Evolutionary conservation across 495 filamentous ascomycete genomes (phyloP), one percentile per base, ranked within the genome.

Genomic region (Aspergillus bridgeri): DNA sequence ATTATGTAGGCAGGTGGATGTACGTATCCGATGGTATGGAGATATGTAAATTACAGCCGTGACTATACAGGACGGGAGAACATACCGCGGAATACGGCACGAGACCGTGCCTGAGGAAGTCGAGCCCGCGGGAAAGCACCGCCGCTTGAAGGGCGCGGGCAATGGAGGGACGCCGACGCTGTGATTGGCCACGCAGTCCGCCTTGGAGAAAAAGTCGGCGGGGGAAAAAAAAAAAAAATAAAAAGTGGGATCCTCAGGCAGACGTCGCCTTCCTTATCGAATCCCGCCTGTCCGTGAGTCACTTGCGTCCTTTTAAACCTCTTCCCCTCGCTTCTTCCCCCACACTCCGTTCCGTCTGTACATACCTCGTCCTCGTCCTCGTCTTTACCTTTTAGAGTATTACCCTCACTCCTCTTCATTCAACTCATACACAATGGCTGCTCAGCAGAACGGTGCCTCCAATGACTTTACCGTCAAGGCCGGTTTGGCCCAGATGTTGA

Each of bases 401-500:
- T 48, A 54, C 53, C 52, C 20, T 43, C 42, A 42, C 27, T 20
- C 45, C 54, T 47, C 24, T 44, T 17, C 21, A 24, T 22, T 47
- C 20, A 53, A 23, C 15, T 43, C 15, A 25, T 60, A n/a, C 59
- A 69, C 62, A 71, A 78, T 78, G 75, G 65, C 72, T 63, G 57
- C 70, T 48, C 60, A 64, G 46, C 64, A 56, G 56, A 58, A 54
- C 53, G 60, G 51, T 44, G 47, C 57, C 51, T 49, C 62, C 67
- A 76, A 72, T 58, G 74, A 79, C 74, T 89, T 91, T 72, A 81
- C 83, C 55, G 83, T 96, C 83, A 98, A 98, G 83, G 89, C 89
- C 46, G 94, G 94, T 27, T 79, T 98, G 54, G 94, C 94, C 20
- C 87, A 93, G 69, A 98, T 98, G 94, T 75, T 98, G 69, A 96